A percentile compares a stretch with the other conserved stretches of the same genome.
Evolutionary conservation across 768 basidiomycete genomes (phyloP).

Genomic region (Boletus subparvulus): DNA sequence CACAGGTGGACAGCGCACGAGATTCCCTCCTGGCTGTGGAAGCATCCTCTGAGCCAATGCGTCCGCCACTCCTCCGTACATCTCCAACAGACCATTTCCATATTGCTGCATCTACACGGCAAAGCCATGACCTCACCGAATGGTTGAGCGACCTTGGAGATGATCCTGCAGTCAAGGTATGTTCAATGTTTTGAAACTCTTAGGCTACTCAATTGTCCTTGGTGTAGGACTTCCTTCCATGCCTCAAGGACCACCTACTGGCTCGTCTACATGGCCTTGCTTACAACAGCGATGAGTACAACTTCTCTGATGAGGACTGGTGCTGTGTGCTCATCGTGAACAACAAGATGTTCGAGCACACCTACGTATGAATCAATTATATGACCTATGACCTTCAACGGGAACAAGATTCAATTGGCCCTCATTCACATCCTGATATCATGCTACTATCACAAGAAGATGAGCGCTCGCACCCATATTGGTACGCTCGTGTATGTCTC

Average conservation of each 20-base stretch:
- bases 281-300: conserved; percentile 22
- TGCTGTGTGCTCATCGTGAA: conserved; percentile 16
- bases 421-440: no score
- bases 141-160: background rate
- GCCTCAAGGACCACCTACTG: background rate
- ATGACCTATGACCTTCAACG: no score
- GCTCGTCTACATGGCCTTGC: no score
- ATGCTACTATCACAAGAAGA: conserved; percentile 33
- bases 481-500: conserved; percentile 32
- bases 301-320: conserved; percentile 25
- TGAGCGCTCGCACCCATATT: conserved; percentile 34
- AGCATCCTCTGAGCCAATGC: no score
- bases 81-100: background rate
- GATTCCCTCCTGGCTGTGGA: no score
- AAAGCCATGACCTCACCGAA: background rate
- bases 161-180: background rate
- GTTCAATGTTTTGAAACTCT: no score
- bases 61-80: background rate
- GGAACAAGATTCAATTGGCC: no score
- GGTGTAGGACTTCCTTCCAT: background rate
- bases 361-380: conserved; percentile 14
- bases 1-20: background rate
- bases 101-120: background rate
- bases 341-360: conserved; percentile 23
- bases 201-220: no score